Evolutionary conservation across 495 filamentous ascomycete species (phyloP), one percentile per base, ranked within the genome.

Genomic region (Aspergillus olivimuriae): DNA sequence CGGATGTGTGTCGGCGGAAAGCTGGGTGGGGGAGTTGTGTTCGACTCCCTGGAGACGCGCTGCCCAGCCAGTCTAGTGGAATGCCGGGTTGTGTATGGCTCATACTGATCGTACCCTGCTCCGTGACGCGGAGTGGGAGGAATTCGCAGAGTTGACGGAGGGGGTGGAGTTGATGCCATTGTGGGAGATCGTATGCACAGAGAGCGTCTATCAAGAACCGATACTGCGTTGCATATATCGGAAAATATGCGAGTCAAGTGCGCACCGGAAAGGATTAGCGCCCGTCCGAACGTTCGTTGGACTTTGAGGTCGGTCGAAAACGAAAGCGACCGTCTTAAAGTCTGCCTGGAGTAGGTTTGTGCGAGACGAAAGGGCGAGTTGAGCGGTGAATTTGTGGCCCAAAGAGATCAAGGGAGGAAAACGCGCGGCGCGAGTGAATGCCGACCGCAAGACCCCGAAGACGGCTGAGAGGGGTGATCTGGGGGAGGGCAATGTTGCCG

Each of bases 51-150:
- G 12, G 57, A 60, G 4, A 46, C 41, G 28, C 62, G 62, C 52
- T 69, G 68, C 23, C 51, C 61, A 14, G 70, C 69, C 44, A 78
- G 51, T 48, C 76, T 70, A 30, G 71, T 65, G 31, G 66, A 74
- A 45, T 66, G 65, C 14, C 66, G 73, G 35, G 69, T 70, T 2
- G 63, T 70, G 60, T 83, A 88, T 18, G 84, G 84, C 48, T 84
- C 77, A 62, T 81, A 87, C 39, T 66, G 58, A 65, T 94, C 86
- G 44, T 77, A 74, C 53, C 72, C 80, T 39, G 76, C 58, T 36
- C 85, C 85, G 66, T 82, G 78, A 26, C 75, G 78, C 14, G 89
- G 89, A 30, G 88, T 84, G 36, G 78, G 70, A 36, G 89, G 89
- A 30, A 83, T 82, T 44, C 74, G 73, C 35, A 84, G 58, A 32